Evolutionary conservation across 176 grass and related monocot genomes (phyloP).

Genomic region (Eleusine indica): DNA sequence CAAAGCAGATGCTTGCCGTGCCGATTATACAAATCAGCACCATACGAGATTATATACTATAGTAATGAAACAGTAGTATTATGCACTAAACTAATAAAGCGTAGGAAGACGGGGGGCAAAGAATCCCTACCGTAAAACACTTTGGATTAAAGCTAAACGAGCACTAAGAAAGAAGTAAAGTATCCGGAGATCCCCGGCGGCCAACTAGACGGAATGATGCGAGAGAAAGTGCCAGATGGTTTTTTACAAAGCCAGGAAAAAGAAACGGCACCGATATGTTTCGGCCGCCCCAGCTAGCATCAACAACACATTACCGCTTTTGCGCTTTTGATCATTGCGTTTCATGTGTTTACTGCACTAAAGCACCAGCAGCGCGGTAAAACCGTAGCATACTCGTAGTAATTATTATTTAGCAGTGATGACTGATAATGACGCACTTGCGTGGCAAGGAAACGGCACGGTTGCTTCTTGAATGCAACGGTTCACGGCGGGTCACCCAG

Average conservation of each 20-base stretch:
- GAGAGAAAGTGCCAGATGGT: neutral
- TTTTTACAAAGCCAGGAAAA: neutral
- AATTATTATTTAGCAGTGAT: neutral
- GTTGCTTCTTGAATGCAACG: neutral
- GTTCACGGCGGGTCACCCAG: neutral
- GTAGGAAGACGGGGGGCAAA: slow-evolving; percentile 13
- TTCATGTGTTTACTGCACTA: neutral
- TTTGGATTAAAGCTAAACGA: slow-evolving; percentile 51
- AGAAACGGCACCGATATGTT: neutral
- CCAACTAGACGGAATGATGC: slow-evolving; percentile 29
- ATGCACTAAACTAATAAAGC: slow-evolving; percentile 19
- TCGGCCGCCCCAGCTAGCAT: neutral
- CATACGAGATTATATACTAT: neutral
- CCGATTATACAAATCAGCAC: slow-evolving; percentile 38
- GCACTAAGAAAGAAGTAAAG: slow-evolving; percentile 38
- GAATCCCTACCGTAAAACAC: slow-evolving; percentile 27
- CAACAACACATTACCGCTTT: slow-evolving; percentile 9
- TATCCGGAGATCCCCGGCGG: slow-evolving; percentile 17
- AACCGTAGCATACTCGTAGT: no score
- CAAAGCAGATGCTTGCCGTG: slow-evolving; percentile 71
- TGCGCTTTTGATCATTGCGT: slow-evolving; percentile 11
- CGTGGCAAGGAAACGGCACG: neutral
- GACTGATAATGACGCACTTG: neutral
- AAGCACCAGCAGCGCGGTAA: neutral
- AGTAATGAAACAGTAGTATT: neutral